Evolutionary conservation across 2,329 filamentous ascomycete species (phyloP).

Genomic region (Cryphonectria radicalis): DNA sequence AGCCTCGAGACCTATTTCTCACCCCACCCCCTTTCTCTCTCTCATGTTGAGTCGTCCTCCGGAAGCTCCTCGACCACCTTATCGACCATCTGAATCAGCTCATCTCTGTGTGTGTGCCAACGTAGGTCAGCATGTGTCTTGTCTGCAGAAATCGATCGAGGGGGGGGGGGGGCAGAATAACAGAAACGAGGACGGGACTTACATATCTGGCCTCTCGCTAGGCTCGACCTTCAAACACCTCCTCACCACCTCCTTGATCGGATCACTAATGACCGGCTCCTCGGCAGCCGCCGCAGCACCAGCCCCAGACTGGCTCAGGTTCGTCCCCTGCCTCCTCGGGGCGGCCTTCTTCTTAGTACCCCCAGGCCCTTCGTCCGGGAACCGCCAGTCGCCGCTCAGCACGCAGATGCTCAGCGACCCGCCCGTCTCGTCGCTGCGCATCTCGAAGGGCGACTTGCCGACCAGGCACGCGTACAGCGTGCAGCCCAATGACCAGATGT

Average conservation of each 20-base stretch:
- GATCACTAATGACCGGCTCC: slow-evolving; percentile 71
- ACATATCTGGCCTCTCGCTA: slow-evolving; percentile 80
- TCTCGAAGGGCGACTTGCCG: slow-evolving; percentile 96
- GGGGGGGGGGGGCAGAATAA: neutral
- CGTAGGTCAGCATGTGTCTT: slow-evolving; percentile 10
- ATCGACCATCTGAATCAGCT: slow-evolving; percentile 81
- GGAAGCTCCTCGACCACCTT: slow-evolving; percentile 69
- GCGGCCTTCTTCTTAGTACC: slow-evolving; percentile 52
- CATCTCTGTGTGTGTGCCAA: slow-evolving; percentile 48
- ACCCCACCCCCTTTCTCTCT: no score
- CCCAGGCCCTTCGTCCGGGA: slow-evolving; percentile 81
- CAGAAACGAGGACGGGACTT: slow-evolving; percentile 1
- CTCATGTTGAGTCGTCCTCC: slow-evolving; percentile 49
- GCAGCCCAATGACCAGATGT: slow-evolving; percentile 97
- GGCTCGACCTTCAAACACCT: slow-evolving; percentile 87
- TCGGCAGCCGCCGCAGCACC: slow-evolving; percentile 41
- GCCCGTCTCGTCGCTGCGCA: slow-evolving; percentile 92
- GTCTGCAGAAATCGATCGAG: neutral
- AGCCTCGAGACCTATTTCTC: slow-evolving; percentile 1
- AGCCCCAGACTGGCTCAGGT: slow-evolving; percentile 35
- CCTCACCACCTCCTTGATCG: slow-evolving; percentile 84
- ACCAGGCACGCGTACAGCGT: slow-evolving; percentile 97
- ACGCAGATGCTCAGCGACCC: slow-evolving; percentile 92
- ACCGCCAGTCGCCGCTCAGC: slow-evolving; percentile 92
- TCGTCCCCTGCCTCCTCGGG: slow-evolving; percentile 35